Evolutionary conservation across 345 rosid species (phyloP).

Genomic region (Hirschfeldia incana): DNA sequence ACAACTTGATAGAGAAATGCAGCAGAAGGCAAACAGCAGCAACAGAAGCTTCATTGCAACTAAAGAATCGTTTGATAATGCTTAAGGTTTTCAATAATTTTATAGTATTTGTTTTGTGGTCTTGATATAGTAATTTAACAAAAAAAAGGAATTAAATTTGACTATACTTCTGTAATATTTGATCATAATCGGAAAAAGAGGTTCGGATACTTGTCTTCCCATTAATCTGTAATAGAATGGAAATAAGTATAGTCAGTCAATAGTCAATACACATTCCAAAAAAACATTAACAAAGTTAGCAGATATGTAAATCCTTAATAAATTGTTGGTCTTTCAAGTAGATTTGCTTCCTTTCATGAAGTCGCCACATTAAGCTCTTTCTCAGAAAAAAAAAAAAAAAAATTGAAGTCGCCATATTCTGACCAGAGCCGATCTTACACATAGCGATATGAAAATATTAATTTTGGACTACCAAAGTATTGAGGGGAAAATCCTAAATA

Average conservation of each 20-base stretch:
- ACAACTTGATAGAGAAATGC: conserved; percentile 31
- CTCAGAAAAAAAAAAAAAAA: too few relatives aligned
- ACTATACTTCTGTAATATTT: neutral
- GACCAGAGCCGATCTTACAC: neutral
- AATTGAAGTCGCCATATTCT: neutral
- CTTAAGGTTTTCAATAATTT: neutral
- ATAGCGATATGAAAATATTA: too few relatives aligned
- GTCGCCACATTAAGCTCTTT: too few relatives aligned
- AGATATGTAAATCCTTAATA: neutral
- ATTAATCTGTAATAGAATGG: neutral
- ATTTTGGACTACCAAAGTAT: too few relatives aligned
- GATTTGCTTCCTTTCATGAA: neutral
- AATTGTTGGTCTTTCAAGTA: neutral
- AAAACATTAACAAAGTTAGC: neutral
- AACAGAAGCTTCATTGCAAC: conserved; percentile 23
- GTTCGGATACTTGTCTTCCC: neutral
- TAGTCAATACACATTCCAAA: neutral
- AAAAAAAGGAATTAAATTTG: too few relatives aligned
- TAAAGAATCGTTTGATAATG: neutral
- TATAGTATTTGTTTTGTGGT: neutral
- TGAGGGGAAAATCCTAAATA: too few relatives aligned
- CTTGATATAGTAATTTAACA: neutral
- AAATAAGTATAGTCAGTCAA: neutral
- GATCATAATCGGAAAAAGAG: neutral
- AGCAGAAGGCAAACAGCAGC: conserved; percentile 21